Evolutionary conservation across 768 basidiomycete species (phyloP).

Genomic region (Boletus reticuloceps): DNA sequence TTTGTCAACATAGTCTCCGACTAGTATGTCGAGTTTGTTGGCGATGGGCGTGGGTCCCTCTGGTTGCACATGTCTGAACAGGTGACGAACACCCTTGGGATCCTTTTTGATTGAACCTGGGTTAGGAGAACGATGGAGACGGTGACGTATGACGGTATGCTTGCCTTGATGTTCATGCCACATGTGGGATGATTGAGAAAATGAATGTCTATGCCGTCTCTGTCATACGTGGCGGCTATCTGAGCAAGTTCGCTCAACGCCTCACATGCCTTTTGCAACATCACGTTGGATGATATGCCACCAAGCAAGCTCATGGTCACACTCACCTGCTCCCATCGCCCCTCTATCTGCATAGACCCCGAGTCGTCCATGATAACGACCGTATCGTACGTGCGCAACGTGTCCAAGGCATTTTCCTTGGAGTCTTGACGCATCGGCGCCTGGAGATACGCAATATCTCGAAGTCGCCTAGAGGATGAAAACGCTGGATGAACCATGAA

Average conservation of each 20-base stretch:
- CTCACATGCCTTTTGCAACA: slow-evolving; percentile 5
- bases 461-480: slow-evolving; percentile 15
- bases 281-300: background rate
- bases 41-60: slow-evolving; percentile 46
- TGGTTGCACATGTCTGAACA: slow-evolving; percentile 47
- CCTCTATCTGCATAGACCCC: slow-evolving; percentile 45
- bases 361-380: slow-evolving; percentile 63
- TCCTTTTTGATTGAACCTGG: slow-evolving; percentile 30
- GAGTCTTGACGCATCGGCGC: slow-evolving; percentile 28
- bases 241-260: slow-evolving; percentile 45
- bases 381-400: slow-evolving; percentile 49
- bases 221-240: slow-evolving; percentile 48
- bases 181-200: slow-evolving; percentile 48
- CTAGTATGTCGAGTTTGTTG: slow-evolving; percentile 37
- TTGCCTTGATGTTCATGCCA: slow-evolving; percentile 40
- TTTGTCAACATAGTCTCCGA: slow-evolving; percentile 36
- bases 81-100: slow-evolving; percentile 31
- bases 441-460: slow-evolving; percentile 22
- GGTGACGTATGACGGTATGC: background rate
- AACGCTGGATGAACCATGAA: slow-evolving; percentile 22
- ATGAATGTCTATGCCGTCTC: slow-evolving; percentile 59
- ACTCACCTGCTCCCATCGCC: slow-evolving; percentile 49
- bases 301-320: background rate
- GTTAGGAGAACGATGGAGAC: too few species aligned
- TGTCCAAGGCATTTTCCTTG: slow-evolving; percentile 31